Evolutionary conservation across 306 rosid genomes (phyloP), one percentile per base, ranked within the genome.

Genomic region (Oemleria cerasiformis): DNA sequence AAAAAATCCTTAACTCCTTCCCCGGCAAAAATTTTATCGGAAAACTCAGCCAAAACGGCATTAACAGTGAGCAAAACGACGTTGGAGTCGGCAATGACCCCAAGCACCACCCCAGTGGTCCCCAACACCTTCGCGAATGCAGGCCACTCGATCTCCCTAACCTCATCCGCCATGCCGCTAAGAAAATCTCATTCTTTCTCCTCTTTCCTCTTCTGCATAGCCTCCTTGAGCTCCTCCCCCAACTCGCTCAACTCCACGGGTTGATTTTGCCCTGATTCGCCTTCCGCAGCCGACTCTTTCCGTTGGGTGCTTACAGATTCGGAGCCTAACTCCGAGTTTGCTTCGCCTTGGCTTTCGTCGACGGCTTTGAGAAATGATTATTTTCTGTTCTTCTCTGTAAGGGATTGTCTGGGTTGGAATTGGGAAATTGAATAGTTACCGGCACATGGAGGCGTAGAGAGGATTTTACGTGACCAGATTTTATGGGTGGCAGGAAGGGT

Each of bases 11-110:
- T 97, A 69, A 69, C 62, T 2, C 98, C 97, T 87, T 75, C 85
- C 19, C 90, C 98, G 1, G 88, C 88, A 9, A 92, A 93, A 63
- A 88, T 68, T 14, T 58, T 69, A 9, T 93, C 97, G 43, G 96
- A 93, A 38, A 87, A 77, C 84, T 90, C 96, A 4, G 98, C 93
- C 74, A 92, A 81, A 70, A 88, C 72, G 70, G 87, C 96, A 83
- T 94, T 94, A 34, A 94, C 79, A 5, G 96, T 87, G 40, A 91
- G 94, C 86, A 94, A 87, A 83, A 87, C 97, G 80, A 89, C 91
- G 50, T 92, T 87, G 13, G 98, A 91, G 13, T 96, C 97, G 16
- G 92, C 73, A 49, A 94, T 94, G 42, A 94, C 92, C 10, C 92
- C 73, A 50, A 94, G 61, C 51, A 91, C 98, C 8, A 91, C 97